phyloP scores from a whole-genome alignment of 2,329 filamentous ascomycete species.

The Byssothecium circinans region DNA sequence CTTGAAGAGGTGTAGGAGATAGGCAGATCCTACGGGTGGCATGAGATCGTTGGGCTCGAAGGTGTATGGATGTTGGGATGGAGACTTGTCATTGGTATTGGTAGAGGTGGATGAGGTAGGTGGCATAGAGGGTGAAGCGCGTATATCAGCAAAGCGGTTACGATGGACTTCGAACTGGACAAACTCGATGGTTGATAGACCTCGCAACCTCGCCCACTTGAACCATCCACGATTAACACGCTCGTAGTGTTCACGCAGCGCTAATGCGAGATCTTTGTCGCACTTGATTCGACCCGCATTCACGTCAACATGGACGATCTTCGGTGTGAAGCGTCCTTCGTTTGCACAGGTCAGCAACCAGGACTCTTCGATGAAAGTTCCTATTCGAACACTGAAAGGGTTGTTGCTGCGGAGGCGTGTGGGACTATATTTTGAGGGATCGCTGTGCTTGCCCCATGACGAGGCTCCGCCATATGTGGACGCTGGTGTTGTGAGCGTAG shows the following conservation, averaged over 20 bases:
- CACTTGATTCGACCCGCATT: constrained; percentile 33
- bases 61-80: constrained; percentile 32
- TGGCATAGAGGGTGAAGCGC: constrained; percentile 43
- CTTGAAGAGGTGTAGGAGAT: constrained; percentile 45
- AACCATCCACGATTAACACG: constrained; percentile 38
- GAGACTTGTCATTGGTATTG: constrained; percentile 18
- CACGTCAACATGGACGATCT: constrained; percentile 43
- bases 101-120: constrained; percentile 18
- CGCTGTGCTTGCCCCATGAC: constrained; percentile 18
- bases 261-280: constrained; percentile 41
- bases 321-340: constrained; percentile 41
- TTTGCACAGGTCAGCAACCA: constrained; percentile 45
- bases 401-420: constrained; percentile 21
- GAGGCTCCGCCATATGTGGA: constrained; percentile 31
- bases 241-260: constrained; percentile 39
- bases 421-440: constrained; percentile 29
- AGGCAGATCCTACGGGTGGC: constrained; percentile 43
- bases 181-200: constrained; percentile 43
- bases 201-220: constrained; percentile 36
- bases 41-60: constrained; percentile 44
- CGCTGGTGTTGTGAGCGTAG: constrained; percentile 29
- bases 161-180: constrained; percentile 46
- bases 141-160: constrained; percentile 45
- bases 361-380: constrained; percentile 24
- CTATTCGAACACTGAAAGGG: constrained; percentile 30